Conservation (phyloP, 192 early-diverging fungal species). For the Entomortierella parvispora region DNA sequence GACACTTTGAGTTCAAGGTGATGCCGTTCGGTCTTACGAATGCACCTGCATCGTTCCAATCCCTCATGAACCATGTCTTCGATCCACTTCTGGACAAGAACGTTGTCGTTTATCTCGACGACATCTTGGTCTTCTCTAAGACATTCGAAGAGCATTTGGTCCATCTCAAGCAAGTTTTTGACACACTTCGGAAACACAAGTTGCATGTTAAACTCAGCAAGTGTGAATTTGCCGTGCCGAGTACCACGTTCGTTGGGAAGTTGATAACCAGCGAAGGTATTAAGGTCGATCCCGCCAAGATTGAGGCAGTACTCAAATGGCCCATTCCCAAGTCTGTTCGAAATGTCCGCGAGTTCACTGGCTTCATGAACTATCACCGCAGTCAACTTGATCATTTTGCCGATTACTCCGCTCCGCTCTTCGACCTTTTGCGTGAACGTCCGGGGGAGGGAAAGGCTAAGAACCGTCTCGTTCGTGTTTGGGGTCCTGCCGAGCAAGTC, state of each 20-base stretch:
- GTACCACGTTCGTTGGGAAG: constrained; percentile 28
- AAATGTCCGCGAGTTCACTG: constrained; percentile 46
- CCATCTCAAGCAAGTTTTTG: constrained; percentile 30
- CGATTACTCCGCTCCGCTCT: constrained; percentile 21
- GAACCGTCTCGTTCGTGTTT: no score
- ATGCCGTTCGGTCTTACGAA: constrained; percentile 56
- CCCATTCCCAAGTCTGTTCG: constrained; percentile 17
- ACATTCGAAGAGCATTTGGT: constrained; percentile 44
- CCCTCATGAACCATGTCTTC: constrained; percentile 53
- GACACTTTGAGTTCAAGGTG: constrained; percentile 42
- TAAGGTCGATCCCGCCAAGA: constrained; percentile 20
- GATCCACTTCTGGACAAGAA: constrained; percentile 18
- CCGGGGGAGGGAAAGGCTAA: no score
- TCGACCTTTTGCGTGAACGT: constrained; percentile 32
- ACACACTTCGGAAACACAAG: constrained; percentile 8
- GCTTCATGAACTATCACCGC: constrained; percentile 48
- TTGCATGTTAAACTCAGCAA: constrained; percentile 24
- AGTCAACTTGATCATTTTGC: constrained; percentile 48
- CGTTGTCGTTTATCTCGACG: constrained; percentile 52
- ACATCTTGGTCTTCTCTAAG: constrained; percentile 59
- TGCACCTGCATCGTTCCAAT: constrained; percentile 54
- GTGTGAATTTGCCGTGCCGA: constrained; percentile 19
- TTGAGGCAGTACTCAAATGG: constrained; percentile 5
- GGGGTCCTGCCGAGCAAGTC: no score
- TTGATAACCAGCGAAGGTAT: constrained; percentile 12